Conservation (phyloP, 306 rosid species). For the Amphicarpaea edgeworthii region DNA sequence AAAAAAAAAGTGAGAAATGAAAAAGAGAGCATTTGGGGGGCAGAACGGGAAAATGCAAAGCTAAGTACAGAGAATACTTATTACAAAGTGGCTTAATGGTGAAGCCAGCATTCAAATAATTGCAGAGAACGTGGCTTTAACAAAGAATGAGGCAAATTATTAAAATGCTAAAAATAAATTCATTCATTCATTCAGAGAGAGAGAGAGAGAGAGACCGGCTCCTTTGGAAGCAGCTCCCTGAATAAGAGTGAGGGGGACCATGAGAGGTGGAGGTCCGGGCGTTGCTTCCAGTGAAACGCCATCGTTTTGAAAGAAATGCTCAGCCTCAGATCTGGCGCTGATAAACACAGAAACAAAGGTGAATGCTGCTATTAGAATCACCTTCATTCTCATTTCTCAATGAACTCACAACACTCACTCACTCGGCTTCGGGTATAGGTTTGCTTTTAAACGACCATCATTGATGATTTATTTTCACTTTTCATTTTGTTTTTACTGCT, state of each 20-base stretch:
- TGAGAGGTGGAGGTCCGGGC: slow-evolving; percentile 63
- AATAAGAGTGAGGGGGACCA: slow-evolving; percentile 78
- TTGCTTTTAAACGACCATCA: not conserved
- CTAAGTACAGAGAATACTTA: not conserved
- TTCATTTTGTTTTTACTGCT: not conserved
- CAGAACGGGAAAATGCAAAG: not conserved
- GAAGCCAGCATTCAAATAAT: slow-evolving; percentile 42
- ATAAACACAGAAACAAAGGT: slow-evolving; percentile 41
- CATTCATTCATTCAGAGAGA: not conserved
- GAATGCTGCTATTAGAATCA: slow-evolving; percentile 16
- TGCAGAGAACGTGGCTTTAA: not conserved
- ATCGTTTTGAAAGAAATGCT: slow-evolving; percentile 46
- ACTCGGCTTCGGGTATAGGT: not conserved
- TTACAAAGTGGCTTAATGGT: slow-evolving; percentile 21
- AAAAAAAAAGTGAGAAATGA: not conserved
- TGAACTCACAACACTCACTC: too few species aligned
- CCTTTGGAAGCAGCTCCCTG: slow-evolving; percentile 74
- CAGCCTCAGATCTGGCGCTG: slow-evolving; percentile 35
- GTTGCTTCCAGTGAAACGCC: slow-evolving; percentile 14
- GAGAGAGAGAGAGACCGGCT: slow-evolving; percentile 62
- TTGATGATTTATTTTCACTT: not conserved
- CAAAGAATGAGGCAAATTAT: not conserved
- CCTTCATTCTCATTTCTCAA: slow-evolving; percentile 41
- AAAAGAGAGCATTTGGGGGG: not conserved
- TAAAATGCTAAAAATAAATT: not conserved